phyloP scores from a whole-genome alignment of 2,329 filamentous ascomycete genomes.

The Helotiales sp. region DNA sequence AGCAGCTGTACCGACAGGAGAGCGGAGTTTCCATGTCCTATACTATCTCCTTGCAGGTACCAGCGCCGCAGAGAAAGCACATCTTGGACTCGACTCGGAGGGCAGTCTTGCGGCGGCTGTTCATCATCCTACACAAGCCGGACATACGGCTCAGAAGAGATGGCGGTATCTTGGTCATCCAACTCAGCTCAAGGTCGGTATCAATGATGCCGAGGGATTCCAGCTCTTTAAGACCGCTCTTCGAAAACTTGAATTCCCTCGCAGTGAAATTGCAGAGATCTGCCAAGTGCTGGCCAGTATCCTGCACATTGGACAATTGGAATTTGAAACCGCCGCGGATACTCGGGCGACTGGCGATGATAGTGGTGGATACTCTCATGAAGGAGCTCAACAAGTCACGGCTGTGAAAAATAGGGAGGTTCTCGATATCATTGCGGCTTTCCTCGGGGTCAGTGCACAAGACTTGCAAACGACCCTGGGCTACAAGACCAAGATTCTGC shows the following conservation, averaged over 20 bases:
- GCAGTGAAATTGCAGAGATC: conserved; percentile 92
- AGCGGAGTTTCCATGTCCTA: conserved; percentile 92
- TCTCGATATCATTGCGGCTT: conserved; percentile 84
- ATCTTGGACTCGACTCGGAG: conserved; percentile 61
- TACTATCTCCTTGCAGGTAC: conserved; percentile 96
- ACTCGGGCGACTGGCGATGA: conserved; percentile 83
- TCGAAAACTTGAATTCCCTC: conserved; percentile 89
- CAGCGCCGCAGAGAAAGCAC: conserved; percentile 83
- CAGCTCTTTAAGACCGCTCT: conserved; percentile 96
- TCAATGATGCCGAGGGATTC: conserved; percentile 94
- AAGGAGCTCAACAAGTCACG: conserved; percentile 83
- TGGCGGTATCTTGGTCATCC: conserved; percentile 97
- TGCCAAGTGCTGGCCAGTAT: conserved; percentile 93
- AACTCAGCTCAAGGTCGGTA: conserved; percentile 93
- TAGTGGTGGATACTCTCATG: conserved; percentile 93
- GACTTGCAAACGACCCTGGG: conserved; percentile 87
- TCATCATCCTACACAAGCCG: conserved; percentile 38
- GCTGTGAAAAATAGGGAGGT: conserved; percentile 93
- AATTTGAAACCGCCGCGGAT: conserved; percentile 80
- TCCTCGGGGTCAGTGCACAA: conserved; percentile 78
- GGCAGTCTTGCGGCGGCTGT: conserved; percentile 46
- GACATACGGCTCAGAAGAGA: conserved; percentile 63
- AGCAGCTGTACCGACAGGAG: conserved; percentile 87
- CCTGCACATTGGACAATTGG: conserved; percentile 95
- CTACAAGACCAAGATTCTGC: conserved; percentile 95